phyloP scores from a whole-genome alignment of 1,284 basidiomycete genomes.

The Trametes sp. region DNA sequence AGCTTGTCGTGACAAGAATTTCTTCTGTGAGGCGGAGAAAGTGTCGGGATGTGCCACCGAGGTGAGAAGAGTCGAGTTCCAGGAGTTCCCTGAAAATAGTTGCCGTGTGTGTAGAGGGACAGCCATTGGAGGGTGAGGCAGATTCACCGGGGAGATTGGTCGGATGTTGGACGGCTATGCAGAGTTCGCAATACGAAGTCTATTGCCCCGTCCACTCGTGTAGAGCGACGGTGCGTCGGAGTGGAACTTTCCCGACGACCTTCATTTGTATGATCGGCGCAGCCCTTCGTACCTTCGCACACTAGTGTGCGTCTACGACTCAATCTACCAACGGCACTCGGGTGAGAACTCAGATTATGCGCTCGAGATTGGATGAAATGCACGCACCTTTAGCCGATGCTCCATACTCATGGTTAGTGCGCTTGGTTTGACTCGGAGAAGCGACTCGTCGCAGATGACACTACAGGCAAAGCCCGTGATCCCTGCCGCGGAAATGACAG shows the following conservation, averaged over 20 bases:
- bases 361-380: too few relatives aligned
- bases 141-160: neutral
- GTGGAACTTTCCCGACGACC: neutral
- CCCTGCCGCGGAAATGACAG: too few relatives aligned
- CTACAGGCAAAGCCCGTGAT: too few relatives aligned
- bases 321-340: neutral
- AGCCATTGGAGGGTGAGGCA: neutral
- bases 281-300: neutral
- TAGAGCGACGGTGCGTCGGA: neutral
- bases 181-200: neutral
- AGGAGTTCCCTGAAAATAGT: neutral
- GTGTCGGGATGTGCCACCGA: neutral
- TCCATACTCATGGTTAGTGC: too few relatives aligned
- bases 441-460: too few relatives aligned
- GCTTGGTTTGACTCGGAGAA: too few relatives aligned
- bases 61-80: constrained; percentile 2
- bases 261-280: neutral
- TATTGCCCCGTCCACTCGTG: neutral
- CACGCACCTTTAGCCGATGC: too few relatives aligned
- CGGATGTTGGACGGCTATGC: neutral
- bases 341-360: neutral
- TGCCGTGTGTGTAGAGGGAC: neutral
- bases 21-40: neutral
- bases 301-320: neutral
- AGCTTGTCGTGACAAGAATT: neutral